Conservation (phyloP, 2,329 filamentous ascomycete genomes). For the Penicillium sp. region DNA sequence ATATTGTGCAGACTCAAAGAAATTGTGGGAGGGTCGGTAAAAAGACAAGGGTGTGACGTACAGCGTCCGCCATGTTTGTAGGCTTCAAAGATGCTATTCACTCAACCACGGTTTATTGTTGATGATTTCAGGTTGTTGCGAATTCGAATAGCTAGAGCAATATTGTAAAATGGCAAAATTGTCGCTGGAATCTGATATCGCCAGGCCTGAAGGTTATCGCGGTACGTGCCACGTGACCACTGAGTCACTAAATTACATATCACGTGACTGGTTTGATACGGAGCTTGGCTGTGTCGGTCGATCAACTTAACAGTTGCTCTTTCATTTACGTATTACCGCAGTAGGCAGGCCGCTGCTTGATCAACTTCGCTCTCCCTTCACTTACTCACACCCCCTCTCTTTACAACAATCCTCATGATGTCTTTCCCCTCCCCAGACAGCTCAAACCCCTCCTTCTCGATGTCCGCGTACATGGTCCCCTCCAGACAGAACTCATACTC, state of each 20-base stretch:
- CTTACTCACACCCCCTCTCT: slow-evolving; percentile 6
- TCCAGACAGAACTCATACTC: slow-evolving; percentile 29
- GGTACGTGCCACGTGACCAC: slow-evolving; percentile 19
- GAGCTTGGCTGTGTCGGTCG: slow-evolving; percentile 3
- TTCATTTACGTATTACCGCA: slow-evolving; percentile 17
- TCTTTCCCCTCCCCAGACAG: slow-evolving; percentile 30
- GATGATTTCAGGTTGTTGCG: background rate
- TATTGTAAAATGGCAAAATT: slow-evolving; percentile 19
- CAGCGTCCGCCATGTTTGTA: slow-evolving; percentile 43
- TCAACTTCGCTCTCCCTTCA: slow-evolving; percentile 1
- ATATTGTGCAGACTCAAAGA: slow-evolving; percentile 33
- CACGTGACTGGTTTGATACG: background rate
- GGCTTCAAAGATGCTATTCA: slow-evolving; percentile 13
- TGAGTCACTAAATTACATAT: slow-evolving; percentile 15
- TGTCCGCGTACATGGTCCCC: slow-evolving; percentile 42
- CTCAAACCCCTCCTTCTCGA: slow-evolving; percentile 37
- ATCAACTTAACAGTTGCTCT: slow-evolving; percentile 19
- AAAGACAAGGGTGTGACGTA: slow-evolving; percentile 41
- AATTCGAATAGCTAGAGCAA: slow-evolving; percentile 1
- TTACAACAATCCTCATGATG: slow-evolving; percentile 22
- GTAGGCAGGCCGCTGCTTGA: slow-evolving; percentile 41
- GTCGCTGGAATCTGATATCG: slow-evolving; percentile 20
- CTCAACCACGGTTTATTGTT: slow-evolving; percentile 11
- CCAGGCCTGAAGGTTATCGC: slow-evolving; percentile 21
- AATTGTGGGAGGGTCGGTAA: slow-evolving; percentile 44